Conservation (phyloP, 2,329 filamentous ascomycete species). For the Colletotrichum eleusines region DNA sequence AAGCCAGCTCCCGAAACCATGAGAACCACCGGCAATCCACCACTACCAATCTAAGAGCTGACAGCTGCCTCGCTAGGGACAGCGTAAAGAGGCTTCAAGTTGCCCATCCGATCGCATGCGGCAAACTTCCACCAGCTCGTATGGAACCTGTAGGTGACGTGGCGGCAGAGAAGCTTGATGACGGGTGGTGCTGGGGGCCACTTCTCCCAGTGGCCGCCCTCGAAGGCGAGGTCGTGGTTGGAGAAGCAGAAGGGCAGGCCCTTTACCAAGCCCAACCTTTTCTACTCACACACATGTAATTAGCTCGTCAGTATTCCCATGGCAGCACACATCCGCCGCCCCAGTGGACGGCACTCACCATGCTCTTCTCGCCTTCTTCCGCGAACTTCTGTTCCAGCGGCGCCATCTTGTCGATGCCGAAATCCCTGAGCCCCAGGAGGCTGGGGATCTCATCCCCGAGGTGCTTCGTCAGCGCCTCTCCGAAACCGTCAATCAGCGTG, state of each 20-base stretch:
- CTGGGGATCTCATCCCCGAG: slow-evolving; percentile 50
- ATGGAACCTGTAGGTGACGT: slow-evolving; percentile 44
- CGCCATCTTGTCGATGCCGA: slow-evolving; percentile 45
- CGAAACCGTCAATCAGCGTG: slow-evolving; percentile 50
- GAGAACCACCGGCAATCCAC: too few relatives aligned
- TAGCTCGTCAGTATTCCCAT: neutral
- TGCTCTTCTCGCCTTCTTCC: slow-evolving; percentile 42
- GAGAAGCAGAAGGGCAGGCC: slow-evolving; percentile 43
- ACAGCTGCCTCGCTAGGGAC: slow-evolving; percentile 25
- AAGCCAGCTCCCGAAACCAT: neutral
- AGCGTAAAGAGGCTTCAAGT: slow-evolving; percentile 46
- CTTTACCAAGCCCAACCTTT: slow-evolving; percentile 40
- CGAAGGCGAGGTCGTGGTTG: slow-evolving; percentile 45
- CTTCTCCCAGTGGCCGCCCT: slow-evolving; percentile 49
- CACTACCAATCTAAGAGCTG: neutral
- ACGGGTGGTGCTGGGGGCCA: slow-evolving; percentile 41
- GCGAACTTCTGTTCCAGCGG: slow-evolving; percentile 38
- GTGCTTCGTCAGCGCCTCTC: slow-evolving; percentile 47
- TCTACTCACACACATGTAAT: slow-evolving; percentile 35
- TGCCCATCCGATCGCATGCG: slow-evolving; percentile 44
- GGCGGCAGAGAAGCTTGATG: slow-evolving; percentile 42
- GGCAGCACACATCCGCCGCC: neutral
- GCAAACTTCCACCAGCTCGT: slow-evolving; percentile 46
- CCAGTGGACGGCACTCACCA: slow-evolving; percentile 41
- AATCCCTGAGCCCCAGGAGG: slow-evolving; percentile 46